These are phyloP conservation scores for Eutreptiella sp. DNA, from an alignment of 208 protist genomes.

Conservation along the genomic window DNA sequence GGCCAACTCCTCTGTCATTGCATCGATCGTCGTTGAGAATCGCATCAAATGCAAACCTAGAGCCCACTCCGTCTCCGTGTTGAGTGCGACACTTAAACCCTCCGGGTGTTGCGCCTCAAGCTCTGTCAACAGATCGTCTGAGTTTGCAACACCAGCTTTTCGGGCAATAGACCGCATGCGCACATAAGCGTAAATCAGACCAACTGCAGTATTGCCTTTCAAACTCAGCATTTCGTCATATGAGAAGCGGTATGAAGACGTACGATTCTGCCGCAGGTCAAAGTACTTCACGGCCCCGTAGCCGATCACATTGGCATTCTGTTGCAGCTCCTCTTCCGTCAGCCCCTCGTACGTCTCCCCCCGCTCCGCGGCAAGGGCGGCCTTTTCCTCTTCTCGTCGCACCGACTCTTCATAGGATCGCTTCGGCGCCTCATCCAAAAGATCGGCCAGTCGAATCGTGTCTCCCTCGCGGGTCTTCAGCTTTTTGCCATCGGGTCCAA, in stretches of 20 bases:
- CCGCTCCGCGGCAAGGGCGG: slow-evolving; percentile 59
- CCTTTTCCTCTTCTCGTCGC: slow-evolving; percentile 36
- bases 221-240: slow-evolving; percentile 92
- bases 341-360: slow-evolving; percentile 64
- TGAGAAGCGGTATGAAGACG: slow-evolving; percentile 87
- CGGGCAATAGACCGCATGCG: slow-evolving; percentile 87
- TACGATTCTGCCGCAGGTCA: slow-evolving; percentile 87
- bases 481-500: slow-evolving; percentile 82
- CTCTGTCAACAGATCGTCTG: no score
- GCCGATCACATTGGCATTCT: slow-evolving; percentile 78
- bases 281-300: slow-evolving; percentile 94
- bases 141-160: slow-evolving; percentile 70
- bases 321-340: slow-evolving; percentile 64
- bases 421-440: slow-evolving; percentile 87
- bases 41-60: no score
- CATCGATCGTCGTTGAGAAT: no score
- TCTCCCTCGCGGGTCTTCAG: slow-evolving; percentile 94
- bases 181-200: slow-evolving; percentile 94
- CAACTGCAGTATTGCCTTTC: slow-evolving; percentile 92
- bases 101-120: no score
- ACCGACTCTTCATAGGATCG: slow-evolving; percentile 47
- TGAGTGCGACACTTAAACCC: no score
- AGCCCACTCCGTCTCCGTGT: no score
- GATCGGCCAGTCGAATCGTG: slow-evolving; percentile 83
- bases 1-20: slow-evolving; percentile 83